These are phyloP conservation scores for Pseudomonodictys pantanalensis DNA, from an alignment of 495 filamentous ascomycete species.

Conservation along the genomic window DNA sequence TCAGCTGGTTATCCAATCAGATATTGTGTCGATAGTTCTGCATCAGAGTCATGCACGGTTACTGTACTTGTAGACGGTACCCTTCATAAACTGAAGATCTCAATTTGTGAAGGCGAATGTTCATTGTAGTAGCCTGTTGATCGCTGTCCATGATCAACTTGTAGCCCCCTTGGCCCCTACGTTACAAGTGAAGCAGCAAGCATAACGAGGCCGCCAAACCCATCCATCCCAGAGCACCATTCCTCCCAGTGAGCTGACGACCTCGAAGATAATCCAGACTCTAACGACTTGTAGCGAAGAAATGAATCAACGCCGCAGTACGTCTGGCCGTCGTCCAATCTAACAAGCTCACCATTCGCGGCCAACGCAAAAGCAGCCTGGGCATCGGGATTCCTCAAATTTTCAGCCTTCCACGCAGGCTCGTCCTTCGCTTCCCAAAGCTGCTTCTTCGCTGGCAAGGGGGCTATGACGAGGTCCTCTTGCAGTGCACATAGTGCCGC, in stretches of 20 bases:
- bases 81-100: too few species aligned
- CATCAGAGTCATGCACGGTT: too few species aligned
- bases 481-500: conserved; percentile 44
- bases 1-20: too few species aligned
- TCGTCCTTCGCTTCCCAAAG: conserved; percentile 50
- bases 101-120: too few species aligned
- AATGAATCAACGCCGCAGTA: conserved; percentile 29
- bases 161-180: too few species aligned
- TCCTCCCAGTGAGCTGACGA: conserved; percentile 42
- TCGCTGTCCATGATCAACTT: too few species aligned
- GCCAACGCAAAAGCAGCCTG: conserved; percentile 42
- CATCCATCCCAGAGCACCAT: conserved; percentile 50
- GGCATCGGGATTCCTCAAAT: conserved; percentile 28
- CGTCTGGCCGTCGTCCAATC: conserved; percentile 29
- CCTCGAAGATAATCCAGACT: conserved; percentile 12
- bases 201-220: conserved; percentile 45
- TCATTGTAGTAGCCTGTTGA: too few species aligned
- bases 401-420: conserved; percentile 40
- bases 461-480: conserved; percentile 44
- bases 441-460: conserved; percentile 48
- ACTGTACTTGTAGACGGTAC: too few species aligned
- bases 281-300: conserved; percentile 24
- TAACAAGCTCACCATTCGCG: conserved; percentile 41
- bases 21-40: too few species aligned
- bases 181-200: conserved; percentile 44